A percentile compares a stretch with the other conserved stretches of the same genome.
phyloP scores from a whole-genome alignment of 495 filamentous ascomycete species.

The Xylaria grammica region DNA sequence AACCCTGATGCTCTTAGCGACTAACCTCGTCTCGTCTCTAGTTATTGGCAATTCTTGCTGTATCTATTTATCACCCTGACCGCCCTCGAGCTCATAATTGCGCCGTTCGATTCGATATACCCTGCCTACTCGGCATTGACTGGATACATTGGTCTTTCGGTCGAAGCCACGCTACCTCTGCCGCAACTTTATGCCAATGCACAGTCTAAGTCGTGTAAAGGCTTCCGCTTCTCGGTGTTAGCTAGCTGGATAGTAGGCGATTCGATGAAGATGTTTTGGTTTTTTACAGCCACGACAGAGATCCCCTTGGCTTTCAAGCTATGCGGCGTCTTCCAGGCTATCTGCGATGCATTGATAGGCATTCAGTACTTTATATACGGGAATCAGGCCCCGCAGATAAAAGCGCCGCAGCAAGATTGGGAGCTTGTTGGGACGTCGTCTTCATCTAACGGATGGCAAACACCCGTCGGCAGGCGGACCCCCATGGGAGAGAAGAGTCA shows the following conservation, averaged over 20 bases:
- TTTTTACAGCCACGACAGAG: conserved; percentile 72
- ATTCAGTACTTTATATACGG: conserved; percentile 87
- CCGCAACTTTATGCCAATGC: conserved; percentile 88
- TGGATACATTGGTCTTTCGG: conserved; percentile 81
- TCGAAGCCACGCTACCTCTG: conserved; percentile 88
- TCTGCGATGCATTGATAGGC: conserved; percentile 82
- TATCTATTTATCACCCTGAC: conserved; percentile 70
- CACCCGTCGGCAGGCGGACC: conserved; percentile 44
- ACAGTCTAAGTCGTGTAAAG: conserved; percentile 78
- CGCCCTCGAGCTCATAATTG: conserved; percentile 73
- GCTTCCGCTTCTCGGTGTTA: conserved; percentile 86
- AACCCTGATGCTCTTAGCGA: background rate
- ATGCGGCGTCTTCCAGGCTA: conserved; percentile 89
- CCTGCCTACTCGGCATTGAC: conserved; percentile 70
- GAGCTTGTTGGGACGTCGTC: conserved; percentile 27
- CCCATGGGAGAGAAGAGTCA: conserved; percentile 44
- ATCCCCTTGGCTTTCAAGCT: conserved; percentile 90
- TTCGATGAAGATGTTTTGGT: conserved; percentile 94
- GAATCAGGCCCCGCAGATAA: conserved; percentile 47
- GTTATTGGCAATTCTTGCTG: conserved; percentile 87
- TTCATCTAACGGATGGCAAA: conserved; percentile 37
- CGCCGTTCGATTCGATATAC: conserved; percentile 62
- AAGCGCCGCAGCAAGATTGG: conserved; percentile 34
- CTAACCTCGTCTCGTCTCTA: conserved; percentile 39
- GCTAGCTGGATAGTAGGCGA: conserved; percentile 90